Evolutionary conservation across 805 yeast genomes (phyloP), one percentile per base, ranked within the genome.

Genomic region (Zygosaccharomyces gambellarensis): DNA sequence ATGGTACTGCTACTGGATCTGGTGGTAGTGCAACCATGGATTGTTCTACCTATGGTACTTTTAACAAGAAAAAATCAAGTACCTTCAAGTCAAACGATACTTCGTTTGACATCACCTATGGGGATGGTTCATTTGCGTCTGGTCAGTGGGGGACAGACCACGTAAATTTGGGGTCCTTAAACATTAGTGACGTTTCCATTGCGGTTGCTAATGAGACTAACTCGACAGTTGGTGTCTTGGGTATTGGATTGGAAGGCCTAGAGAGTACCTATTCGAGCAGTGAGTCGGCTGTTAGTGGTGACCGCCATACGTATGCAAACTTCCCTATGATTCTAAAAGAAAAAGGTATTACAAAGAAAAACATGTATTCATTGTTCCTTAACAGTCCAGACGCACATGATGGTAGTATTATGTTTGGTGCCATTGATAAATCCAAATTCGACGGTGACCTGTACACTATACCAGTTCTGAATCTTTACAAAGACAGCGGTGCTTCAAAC

Each of bases 401-500:
- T 1, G 90, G 89, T 5, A 67, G 74, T n/a, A 71, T 85, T 19
- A 63, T 85, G 45, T 86, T 86, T 70, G 92, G 94, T 43, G 94
- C 83, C 28, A 75, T 82, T 28, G 92, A 85, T 59, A 78, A 75
- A 50, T 74, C 78, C 34, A 84, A 83, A 66, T 83, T 78, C 62
- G 46, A 66, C 0, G 90, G 89, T n/a, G 36, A 29, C 17, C 49
- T 83, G 29, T 63, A 71, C 30, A 67, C 79, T 0, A 62, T 83
- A 8, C 83, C 84, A 25, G 56, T 81, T 32, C 67, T 82, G 55
- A 50, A 57, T 54, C 38, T 29, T 36, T 61, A 46, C 59, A 55
- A 43, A 57, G 21, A 38, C 21, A 48, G 52, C 4, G 44, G 44
- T 28, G 57, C 52, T n/a, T 54, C 51, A 17, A 43, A 41, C 11